Conservation (phyloP, 2,329 filamentous ascomycete species). For the Fusarium sp. region DNA sequence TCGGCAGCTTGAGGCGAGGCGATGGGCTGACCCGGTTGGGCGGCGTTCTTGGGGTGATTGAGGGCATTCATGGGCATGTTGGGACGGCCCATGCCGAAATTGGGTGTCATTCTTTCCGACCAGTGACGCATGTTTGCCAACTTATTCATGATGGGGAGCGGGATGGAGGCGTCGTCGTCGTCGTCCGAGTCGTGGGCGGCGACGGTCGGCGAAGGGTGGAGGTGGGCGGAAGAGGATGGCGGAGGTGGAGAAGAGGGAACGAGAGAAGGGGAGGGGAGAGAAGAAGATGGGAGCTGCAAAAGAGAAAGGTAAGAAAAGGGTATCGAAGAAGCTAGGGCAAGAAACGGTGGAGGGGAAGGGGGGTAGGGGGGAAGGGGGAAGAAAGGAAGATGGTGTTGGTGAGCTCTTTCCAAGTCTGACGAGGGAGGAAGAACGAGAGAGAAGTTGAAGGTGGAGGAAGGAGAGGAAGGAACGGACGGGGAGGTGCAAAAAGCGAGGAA, state of each 20-base stretch:
- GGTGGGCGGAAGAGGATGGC: constrained; percentile 39
- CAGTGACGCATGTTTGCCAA: constrained; percentile 81
- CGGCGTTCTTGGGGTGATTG: constrained; percentile 71
- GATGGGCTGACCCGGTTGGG: constrained; percentile 69
- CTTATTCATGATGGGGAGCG: constrained; percentile 74
- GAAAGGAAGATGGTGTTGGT: constrained; percentile 48
- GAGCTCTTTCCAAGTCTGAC: constrained; percentile 51
- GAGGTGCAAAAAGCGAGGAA: constrained; percentile 23
- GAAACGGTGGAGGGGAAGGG: constrained; percentile 36
- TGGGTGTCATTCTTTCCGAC: constrained; percentile 79
- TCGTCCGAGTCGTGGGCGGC: constrained; percentile 49
- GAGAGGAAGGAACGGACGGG: constrained; percentile 24
- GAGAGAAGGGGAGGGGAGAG: constrained; percentile 35
- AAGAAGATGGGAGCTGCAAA: constrained; percentile 40
- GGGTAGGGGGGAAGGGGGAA: constrained; percentile 30
- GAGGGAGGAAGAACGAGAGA: constrained; percentile 40
- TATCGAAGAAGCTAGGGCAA: constrained; percentile 47
- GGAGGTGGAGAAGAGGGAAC: constrained; percentile 35
- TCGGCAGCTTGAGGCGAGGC: constrained; percentile 81
- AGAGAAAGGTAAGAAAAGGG: constrained; percentile 43
- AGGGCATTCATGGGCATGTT: constrained; percentile 70
- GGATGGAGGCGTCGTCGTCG: constrained; percentile 42
- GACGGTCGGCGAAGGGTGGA: constrained; percentile 47
- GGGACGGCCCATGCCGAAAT: constrained; percentile 76
- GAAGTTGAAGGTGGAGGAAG: constrained; percentile 40